Base-by-base conservation (phyloP, 805 yeast genomes). In the Hyphopichia homilentoma region DNA sequence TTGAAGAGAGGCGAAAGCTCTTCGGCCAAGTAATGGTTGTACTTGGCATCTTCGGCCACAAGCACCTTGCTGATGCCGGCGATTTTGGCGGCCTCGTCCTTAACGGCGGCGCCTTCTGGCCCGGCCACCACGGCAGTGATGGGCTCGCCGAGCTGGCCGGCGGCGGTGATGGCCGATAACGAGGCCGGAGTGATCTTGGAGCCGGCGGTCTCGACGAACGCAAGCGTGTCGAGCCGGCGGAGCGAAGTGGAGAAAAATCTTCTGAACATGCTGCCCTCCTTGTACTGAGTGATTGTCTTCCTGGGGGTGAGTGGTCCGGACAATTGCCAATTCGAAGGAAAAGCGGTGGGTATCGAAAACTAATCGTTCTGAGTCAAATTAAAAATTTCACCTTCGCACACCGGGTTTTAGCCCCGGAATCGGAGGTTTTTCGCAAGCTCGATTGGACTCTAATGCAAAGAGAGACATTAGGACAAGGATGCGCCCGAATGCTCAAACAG, bases 101-200 rank as follows among this genome's bases (percentile, higher is more conserved):
- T 74, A n/a, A 53, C 44, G 11, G 46, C 33, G 8, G 77, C 83
- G 7, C 40, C 59, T 50, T 85, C 77, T 2, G 73, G 57, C 4
- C 96, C 96, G 6, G 84, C 68, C 8, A 87, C 51, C 3, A 89
- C 55, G 2, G 89, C 95, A n/a, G 84, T 79, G 30, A 90, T 69
- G 26, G 95, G 90, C 48, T 80, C 74, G 6, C 87, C 85, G 27
- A 89, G 61, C 46, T 79, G 71, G 32, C 61, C 59, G 13, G 97
- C 96, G 8, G 97, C 97, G 8, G 77, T 65, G 21, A 89, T 53
- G 1, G 89, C 70, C 14, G 86, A 77, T 38, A 86, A 68, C 5
- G 95, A 75, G 4, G 84, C 75, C 8, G 93, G 76, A 2, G 83
- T 60, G 32, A 85, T 59, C 19, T 65, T 56, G 11, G 75, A 68